These are phyloP conservation scores for Aegilops speltoides DNA, from an alignment of 176 grass and related monocot species.

Conservation along the genomic window DNA sequence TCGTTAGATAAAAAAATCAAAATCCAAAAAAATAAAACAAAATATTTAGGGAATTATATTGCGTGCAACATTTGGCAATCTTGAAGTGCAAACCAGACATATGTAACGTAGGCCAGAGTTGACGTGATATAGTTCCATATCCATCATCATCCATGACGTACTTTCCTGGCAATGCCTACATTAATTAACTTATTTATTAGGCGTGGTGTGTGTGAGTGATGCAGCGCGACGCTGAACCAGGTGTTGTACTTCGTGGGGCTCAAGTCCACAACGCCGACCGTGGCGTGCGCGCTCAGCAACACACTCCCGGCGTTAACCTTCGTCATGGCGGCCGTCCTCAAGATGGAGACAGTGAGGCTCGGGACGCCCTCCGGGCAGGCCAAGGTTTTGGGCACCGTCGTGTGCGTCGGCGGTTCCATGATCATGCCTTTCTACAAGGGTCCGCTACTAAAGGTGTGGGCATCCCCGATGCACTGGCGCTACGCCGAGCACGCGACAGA, in stretches of 20 bases:
- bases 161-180: background rate
- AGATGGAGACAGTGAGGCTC: conserved; percentile 52
- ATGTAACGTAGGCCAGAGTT: background rate
- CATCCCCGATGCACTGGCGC: conserved; percentile 59
- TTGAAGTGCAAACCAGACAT: background rate
- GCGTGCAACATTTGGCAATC: background rate
- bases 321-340: conserved; percentile 65
- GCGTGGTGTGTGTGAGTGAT: background rate
- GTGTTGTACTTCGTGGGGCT: conserved; percentile 78
- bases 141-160: background rate
- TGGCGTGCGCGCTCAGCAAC: conserved; percentile 79
- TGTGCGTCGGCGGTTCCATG: conserved; percentile 87
- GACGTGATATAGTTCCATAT: background rate
- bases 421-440: conserved; percentile 95
- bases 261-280: conserved; percentile 73
- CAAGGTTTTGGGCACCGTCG: conserved; percentile 61
- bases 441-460: conserved; percentile 44
- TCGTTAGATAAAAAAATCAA: too few relatives aligned
- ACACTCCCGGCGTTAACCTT: conserved; percentile 89
- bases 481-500: conserved; percentile 56
- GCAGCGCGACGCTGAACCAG: conserved; percentile 82
- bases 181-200: background rate
- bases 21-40: background rate
- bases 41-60: background rate
- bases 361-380: conserved; percentile 44